Percentiles rank a stretch among this genome's conserved stretches.
phyloP scores from a whole-genome alignment of 2,329 filamentous ascomycete genomes.

The Raffaelea albimanens region DNA sequence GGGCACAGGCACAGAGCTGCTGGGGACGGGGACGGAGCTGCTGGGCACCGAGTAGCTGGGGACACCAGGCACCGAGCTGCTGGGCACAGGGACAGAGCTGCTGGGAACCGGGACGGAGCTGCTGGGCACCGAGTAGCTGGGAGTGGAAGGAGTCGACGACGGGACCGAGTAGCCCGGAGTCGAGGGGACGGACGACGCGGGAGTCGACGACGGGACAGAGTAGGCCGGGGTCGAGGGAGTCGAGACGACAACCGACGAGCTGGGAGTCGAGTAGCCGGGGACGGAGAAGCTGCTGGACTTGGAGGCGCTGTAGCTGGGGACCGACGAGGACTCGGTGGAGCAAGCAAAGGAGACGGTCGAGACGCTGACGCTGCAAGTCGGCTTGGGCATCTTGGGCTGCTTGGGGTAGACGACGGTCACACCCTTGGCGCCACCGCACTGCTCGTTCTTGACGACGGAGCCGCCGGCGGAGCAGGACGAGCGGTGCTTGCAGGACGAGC shows the following conservation, averaged over 20 bases:
- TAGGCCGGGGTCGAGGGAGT: slow-evolving; percentile 2
- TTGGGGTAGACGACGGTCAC: slow-evolving; percentile 62
- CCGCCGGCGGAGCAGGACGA: slow-evolving; percentile 57
- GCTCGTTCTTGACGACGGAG: slow-evolving; percentile 66
- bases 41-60: background rate
- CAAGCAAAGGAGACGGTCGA: slow-evolving; percentile 72
- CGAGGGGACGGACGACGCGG: too few relatives aligned
- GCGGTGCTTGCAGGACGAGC: slow-evolving; percentile 71
- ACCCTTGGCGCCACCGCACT: slow-evolving; percentile 84
- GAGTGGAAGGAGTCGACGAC: background rate
- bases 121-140: background rate
- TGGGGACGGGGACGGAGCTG: slow-evolving; percentile 4
- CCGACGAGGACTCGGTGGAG: slow-evolving; percentile 19
- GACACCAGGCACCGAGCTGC: background rate
- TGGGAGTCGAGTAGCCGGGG: background rate
- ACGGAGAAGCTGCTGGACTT: slow-evolving; percentile 6
- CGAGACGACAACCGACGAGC: background rate
- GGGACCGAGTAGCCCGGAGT: background rate
- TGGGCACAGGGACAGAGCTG: background rate
- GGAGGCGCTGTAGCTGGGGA: background rate
- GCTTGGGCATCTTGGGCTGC: slow-evolving; percentile 45
- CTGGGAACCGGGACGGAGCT: background rate
- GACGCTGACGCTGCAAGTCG: slow-evolving; percentile 61
- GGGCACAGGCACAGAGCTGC: too few relatives aligned
- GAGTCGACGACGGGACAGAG: background rate